Evolutionary conservation across 345 rosid species (phyloP).

Genomic region (Cardamine resedifolia): DNA sequence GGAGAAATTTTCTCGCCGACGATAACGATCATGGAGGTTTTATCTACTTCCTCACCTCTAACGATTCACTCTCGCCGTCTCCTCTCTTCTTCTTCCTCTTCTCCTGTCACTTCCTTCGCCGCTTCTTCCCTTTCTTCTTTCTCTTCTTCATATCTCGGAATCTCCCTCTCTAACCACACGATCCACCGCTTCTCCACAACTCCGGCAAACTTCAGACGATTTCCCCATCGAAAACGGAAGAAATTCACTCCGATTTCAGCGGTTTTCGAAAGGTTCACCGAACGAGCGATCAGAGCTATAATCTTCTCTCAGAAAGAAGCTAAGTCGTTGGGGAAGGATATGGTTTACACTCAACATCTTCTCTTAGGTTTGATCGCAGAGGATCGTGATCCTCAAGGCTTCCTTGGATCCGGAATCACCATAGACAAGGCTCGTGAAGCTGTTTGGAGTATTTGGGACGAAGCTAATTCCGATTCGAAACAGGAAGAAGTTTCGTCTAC

Average conservation of each 20-base stretch:
- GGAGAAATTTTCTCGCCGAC: slow-evolving; percentile 10
- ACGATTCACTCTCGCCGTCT: slow-evolving; percentile 52
- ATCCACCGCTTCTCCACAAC: slow-evolving; percentile 24
- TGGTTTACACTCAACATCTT: slow-evolving; percentile 84
- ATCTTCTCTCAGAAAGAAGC: slow-evolving; percentile 89
- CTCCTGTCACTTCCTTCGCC: slow-evolving; percentile 26
- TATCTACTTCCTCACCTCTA: slow-evolving; percentile 60
- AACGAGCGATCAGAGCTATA: slow-evolving; percentile 76
- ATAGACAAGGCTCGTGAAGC: slow-evolving; percentile 74
- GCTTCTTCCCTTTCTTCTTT: slow-evolving; percentile 47
- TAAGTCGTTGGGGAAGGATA: slow-evolving; percentile 64
- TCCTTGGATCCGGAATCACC: slow-evolving; percentile 73
- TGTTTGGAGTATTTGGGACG: slow-evolving; percentile 65
- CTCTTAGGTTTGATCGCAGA: slow-evolving; percentile 74
- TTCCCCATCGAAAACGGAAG: slow-evolving; percentile 38
- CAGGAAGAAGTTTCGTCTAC: slow-evolving; percentile 31
- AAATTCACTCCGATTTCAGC: slow-evolving; percentile 57
- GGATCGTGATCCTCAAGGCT: slow-evolving; percentile 79
- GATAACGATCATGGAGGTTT: slow-evolving; percentile 48
- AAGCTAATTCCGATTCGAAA: slow-evolving; percentile 29
- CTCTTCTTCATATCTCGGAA: slow-evolving; percentile 52
- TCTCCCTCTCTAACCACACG: slow-evolving; percentile 47
- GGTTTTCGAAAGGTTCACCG: slow-evolving; percentile 77
- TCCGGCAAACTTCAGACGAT: slow-evolving; percentile 23
- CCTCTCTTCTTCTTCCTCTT: slow-evolving; percentile 29